Percentiles rank a stretch among this genome's conserved stretches.
Conservation (phyloP, 768 basidiomycete genomes). For the Phanerochaete carnosa region DNA sequence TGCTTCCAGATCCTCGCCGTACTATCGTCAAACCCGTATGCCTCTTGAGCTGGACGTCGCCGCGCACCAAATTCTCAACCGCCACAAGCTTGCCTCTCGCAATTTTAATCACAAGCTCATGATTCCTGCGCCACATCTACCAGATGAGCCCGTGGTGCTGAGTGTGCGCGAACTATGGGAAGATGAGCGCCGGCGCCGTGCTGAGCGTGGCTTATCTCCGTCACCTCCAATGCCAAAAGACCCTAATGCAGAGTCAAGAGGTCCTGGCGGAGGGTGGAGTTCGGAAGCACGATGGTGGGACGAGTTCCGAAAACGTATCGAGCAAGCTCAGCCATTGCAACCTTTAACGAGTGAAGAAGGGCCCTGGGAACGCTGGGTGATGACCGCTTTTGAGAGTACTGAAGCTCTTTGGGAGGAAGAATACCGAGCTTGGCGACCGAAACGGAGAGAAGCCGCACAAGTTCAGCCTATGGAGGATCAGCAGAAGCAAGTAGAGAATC, state of each 20-base stretch:
- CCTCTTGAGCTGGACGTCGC: conserved; percentile 82
- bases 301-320: conserved; percentile 61
- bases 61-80: conserved; percentile 83
- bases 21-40: conserved; percentile 64
- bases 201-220: conserved; percentile 62
- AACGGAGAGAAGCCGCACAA: not conserved
- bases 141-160: conserved; percentile 73
- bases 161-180: conserved; percentile 96
- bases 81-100: conserved; percentile 60
- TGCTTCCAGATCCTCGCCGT: conserved; percentile 38
- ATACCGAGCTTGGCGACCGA: conserved; percentile 57
- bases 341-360: conserved; percentile 22
- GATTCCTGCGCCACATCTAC: conserved; percentile 51
- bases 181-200: conserved; percentile 81
- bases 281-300: conserved; percentile 76
- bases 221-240: conserved; percentile 72
- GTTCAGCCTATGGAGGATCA: not conserved
- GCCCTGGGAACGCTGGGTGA: conserved; percentile 71
- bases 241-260: conserved; percentile 60
- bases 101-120: conserved; percentile 62
- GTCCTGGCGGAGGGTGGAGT: conserved; percentile 59
- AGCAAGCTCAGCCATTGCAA: conserved; percentile 36
- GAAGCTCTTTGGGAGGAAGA: conserved; percentile 79
- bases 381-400: conserved; percentile 88
- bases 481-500: conserved; percentile 14